phyloP scores from a whole-genome alignment of 225 moss, liverwort and hornwort species.

The Physcomitrellopsis africana region DNA sequence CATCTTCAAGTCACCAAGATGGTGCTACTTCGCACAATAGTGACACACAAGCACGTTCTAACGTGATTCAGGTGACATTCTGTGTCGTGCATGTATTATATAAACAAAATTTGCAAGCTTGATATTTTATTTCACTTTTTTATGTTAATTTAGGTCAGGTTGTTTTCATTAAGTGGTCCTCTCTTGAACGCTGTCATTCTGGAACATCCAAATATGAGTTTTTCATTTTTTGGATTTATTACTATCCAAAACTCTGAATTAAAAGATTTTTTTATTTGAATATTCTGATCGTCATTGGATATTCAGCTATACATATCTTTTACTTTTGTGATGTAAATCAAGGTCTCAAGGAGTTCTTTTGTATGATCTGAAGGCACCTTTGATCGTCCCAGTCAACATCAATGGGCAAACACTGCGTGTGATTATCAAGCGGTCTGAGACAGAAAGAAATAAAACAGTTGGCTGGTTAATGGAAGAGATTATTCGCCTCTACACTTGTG shows the following conservation, averaged over 20 bases:
- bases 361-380: conserved; percentile 48
- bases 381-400: conserved; percentile 61
- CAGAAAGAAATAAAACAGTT: conserved; percentile 43
- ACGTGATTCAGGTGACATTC: conserved; percentile 38
- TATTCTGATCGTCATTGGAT: neutral
- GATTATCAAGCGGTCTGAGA: conserved; percentile 51
- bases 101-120: neutral
- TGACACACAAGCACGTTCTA: conserved; percentile 35
- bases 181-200: neutral
- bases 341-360: conserved; percentile 31
- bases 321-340: conserved; percentile 1
- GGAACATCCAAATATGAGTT: neutral
- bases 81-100: conserved; percentile 14
- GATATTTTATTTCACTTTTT: neutral
- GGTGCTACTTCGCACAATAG: conserved; percentile 48
- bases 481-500: conserved; percentile 62
- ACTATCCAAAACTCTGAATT: neutral
- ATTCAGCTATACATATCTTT: neutral
- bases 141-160: neutral
- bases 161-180: neutral
- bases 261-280: neutral
- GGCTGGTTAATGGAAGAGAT: conserved; percentile 59
- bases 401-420: conserved; percentile 60
- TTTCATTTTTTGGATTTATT: neutral
- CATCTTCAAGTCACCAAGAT: conserved; percentile 51